Evolutionary conservation across 208 protist genomes (phyloP).

Genomic region (Acanthamoeba sp.): DNA sequence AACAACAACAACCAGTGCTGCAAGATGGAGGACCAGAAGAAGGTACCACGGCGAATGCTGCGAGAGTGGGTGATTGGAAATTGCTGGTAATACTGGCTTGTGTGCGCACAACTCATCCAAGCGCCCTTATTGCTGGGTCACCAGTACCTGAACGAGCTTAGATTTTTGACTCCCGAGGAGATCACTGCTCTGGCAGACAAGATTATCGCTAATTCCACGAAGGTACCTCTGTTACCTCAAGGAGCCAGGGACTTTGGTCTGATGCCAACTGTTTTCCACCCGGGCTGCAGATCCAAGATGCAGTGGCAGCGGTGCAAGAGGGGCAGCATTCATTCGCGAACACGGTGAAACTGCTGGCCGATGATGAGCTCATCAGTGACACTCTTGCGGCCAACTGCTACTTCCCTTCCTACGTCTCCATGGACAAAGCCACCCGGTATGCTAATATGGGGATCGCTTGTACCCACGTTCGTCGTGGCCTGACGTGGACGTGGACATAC

Average conservation of each 20-base stretch:
- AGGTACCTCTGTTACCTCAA: conserved; percentile 73
- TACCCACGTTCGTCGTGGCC: too few relatives aligned
- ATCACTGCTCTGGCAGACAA: conserved; percentile 83
- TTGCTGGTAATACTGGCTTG: conserved; percentile 3
- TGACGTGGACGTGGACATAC: neutral
- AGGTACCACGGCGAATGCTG: conserved; percentile 13
- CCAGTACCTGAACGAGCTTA: conserved; percentile 85
- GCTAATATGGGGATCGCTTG: too few relatives aligned
- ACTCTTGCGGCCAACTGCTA: conserved; percentile 45
- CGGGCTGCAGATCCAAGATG: conserved; percentile 58
- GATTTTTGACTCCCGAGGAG: conserved; percentile 79
- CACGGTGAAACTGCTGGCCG: conserved; percentile 41
- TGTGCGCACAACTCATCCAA: neutral
- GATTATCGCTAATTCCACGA: conserved; percentile 23
- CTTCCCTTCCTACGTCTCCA: conserved; percentile 61
- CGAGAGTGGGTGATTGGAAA: neutral
- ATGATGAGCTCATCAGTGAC: neutral
- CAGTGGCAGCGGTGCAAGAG: conserved; percentile 5
- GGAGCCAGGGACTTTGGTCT: too few relatives aligned
- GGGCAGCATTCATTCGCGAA: conserved; percentile 54
- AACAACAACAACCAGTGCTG: neutral
- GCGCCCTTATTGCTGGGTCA: conserved; percentile 67
- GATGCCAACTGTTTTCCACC: too few relatives aligned
- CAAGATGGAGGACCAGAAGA: neutral
- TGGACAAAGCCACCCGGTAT: neutral